Base-by-base conservation (phyloP, 2,329 filamentous ascomycete species). In the Colletotrichum sp. region DNA sequence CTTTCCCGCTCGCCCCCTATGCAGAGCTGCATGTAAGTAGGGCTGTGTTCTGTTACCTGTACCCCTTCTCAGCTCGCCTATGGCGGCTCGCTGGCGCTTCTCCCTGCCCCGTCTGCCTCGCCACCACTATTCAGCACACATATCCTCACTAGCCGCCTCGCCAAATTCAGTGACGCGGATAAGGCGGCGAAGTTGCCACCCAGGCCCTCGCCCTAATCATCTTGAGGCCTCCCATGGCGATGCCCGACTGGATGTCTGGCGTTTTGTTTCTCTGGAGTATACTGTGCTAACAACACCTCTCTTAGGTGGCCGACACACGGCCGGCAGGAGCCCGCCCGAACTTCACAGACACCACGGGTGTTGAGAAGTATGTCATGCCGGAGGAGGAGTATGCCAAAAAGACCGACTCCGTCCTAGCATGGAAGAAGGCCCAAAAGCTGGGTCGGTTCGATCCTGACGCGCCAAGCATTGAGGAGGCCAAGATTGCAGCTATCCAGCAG, bases 391-490 rank as follows among this genome's bases (percentile, higher is more conserved):
- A 99, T 86, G 95, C 96, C 83, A 92, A 92, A 81, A 95, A 96
- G 82, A 89, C 92, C 59, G 95, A 98, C 85, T 96, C 94, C 5
- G 97, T 99, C 16, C 91, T 98, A 28, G 95, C 96, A 8, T 99
- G 96, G 96, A 99, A 99, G 87, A 96, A 95, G 87, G 88, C 92
- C n/a, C 93, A 98, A 85, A 96, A 98, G 84, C 91, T 99, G n/a
- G 97, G 97, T 67, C 95, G 97, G 44, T 99, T 99, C 86, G 95
- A 99, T 83, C 97, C 97, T 15, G 90, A 94, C 80, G 95, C 96
- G 9, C 92, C 94, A 21, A 92, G 89, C 76, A 91, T 94, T 26
- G 93, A 96, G 83, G 89, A 95, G 82, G 91, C 95, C 78, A 95
- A 95, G 83, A 87, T 94, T 73, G 89, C 91, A 18, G 93, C 93